These are phyloP conservation scores for Cytidiella melzeri DNA, from an alignment of 768 basidiomycete species.

Conservation along the genomic window DNA sequence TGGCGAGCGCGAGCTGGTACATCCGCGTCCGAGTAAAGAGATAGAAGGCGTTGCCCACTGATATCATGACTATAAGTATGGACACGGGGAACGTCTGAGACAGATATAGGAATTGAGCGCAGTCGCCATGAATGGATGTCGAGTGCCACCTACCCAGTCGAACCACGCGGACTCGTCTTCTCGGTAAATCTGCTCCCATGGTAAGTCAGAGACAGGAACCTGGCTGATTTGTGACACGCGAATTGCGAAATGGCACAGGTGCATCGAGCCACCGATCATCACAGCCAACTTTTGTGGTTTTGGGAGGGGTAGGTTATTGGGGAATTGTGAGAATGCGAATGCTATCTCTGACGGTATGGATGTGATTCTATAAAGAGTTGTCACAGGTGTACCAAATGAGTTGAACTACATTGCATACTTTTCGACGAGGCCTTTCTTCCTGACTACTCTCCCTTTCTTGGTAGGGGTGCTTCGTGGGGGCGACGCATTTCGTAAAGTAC, in stretches of 20 bases:
- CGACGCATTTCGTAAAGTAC: slow-evolving; percentile 34
- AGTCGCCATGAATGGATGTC: slow-evolving; percentile 4
- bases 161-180: slow-evolving; percentile 68
- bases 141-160: slow-evolving; percentile 56
- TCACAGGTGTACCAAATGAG: neutral
- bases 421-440: slow-evolving; percentile 60
- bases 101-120: slow-evolving; percentile 2
- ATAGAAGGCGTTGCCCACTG: slow-evolving; percentile 56
- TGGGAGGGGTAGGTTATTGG: slow-evolving; percentile 74
- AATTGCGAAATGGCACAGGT: slow-evolving; percentile 62
- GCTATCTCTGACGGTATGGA: slow-evolving; percentile 65
- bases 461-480: slow-evolving; percentile 33
- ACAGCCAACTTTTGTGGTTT: slow-evolving; percentile 58
- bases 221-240: slow-evolving; percentile 51
- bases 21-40: slow-evolving; percentile 64
- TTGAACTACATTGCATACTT: slow-evolving; percentile 38
- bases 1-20: slow-evolving; percentile 60
- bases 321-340: slow-evolving; percentile 77
- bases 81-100: slow-evolving; percentile 61
- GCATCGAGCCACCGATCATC: slow-evolving; percentile 57
- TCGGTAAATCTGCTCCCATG: slow-evolving; percentile 75
- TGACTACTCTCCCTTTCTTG: slow-evolving; percentile 47
- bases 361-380: slow-evolving; percentile 38
- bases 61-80: slow-evolving; percentile 44
- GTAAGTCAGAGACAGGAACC: slow-evolving; percentile 60